Conservation (phyloP, 129 eudicot genomes). For the Helianthus annuus region DNA sequence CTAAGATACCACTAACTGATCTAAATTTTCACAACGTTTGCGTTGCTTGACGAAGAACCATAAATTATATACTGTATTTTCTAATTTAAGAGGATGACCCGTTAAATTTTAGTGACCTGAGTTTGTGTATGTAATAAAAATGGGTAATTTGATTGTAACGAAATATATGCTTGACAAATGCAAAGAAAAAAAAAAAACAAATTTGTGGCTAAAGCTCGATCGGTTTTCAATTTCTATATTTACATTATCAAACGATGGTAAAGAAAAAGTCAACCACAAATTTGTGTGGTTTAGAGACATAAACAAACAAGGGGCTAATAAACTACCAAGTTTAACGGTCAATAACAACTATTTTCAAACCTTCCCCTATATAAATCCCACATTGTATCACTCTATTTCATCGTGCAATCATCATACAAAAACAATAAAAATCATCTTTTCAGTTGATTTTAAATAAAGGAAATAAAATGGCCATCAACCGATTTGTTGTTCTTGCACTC, state of each 20-base stretch:
- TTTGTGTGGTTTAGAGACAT: slow-evolving; percentile 22
- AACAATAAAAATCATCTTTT: slow-evolving; percentile 26
- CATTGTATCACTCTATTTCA: slow-evolving; percentile 14
- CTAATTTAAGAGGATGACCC: no score
- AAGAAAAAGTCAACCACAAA: slow-evolving; percentile 1
- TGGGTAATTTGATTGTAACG: no score
- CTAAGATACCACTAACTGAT: no score
- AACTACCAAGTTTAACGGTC: slow-evolving; percentile 21
- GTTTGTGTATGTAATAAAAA: no score
- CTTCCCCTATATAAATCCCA: slow-evolving; percentile 15
- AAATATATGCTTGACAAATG: no score
- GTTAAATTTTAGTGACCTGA: no score
- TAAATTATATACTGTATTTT: no score
- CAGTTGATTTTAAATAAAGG: slow-evolving; percentile 17
- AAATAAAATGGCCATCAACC: slow-evolving; percentile 51
- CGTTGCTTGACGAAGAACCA: no score
- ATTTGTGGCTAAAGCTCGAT: not conserved
- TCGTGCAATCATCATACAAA: slow-evolving; percentile 26
- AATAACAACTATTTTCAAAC: slow-evolving; percentile 13
- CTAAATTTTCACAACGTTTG: no score
- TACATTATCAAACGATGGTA: not conserved
- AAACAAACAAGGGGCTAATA: slow-evolving; percentile 13
- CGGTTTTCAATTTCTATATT: not conserved
- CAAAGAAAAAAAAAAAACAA: not conserved
- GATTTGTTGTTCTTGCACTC: slow-evolving; percentile 43